These are phyloP conservation scores for Cyanophora paradoxa DNA, from an alignment of 78 protist genomes.

Conservation along the genomic window DNA sequence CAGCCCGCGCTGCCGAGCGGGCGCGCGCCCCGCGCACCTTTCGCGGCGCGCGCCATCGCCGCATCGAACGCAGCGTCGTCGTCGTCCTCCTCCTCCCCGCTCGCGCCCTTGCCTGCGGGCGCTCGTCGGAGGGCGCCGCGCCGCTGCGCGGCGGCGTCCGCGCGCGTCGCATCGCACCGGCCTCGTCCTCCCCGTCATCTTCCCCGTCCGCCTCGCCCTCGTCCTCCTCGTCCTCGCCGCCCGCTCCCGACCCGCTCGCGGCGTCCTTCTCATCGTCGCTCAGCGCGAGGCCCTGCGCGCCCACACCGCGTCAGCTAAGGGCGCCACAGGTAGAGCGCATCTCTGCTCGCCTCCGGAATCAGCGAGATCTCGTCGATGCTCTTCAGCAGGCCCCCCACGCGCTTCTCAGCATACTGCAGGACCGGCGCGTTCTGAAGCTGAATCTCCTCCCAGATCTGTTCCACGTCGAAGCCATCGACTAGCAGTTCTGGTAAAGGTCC, in stretches of 20 bases:
- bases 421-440: conserved; percentile 44
- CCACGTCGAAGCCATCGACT: conserved; percentile 45
- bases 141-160: no score
- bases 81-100: conserved; percentile 13
- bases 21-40: no score
- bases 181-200: conserved; percentile 28
- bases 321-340: no score
- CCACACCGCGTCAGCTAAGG: no score
- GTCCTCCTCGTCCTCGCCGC: conserved; percentile 1
- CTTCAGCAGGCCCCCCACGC: background rate
- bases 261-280: conserved; percentile 29
- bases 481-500: conserved; percentile 27
- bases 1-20: no score
- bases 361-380: background rate
- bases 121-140: no score
- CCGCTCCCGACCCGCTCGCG: background rate
- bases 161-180: no score
- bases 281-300: conserved; percentile 10
- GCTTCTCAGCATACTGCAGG: background rate
- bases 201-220: conserved; percentile 7
- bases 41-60: no score
- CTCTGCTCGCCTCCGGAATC: no score
- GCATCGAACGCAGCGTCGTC: background rate
- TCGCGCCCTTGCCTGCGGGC: background rate
- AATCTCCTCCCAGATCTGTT: conserved; percentile 57